Conservation (phyloP, 306 rosid species). For the Betula pendula region DNA sequence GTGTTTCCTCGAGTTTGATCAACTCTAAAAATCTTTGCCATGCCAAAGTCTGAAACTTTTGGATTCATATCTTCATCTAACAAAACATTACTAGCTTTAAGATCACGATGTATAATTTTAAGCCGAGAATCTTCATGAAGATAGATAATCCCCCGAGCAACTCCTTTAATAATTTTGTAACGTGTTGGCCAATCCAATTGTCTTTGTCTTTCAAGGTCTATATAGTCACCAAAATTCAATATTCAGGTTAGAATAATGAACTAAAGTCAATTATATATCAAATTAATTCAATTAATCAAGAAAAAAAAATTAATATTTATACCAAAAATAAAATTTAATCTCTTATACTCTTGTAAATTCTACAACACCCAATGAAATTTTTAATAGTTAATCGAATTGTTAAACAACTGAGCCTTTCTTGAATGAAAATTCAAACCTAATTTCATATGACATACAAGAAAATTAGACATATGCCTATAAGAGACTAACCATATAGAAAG, state of each 20-base stretch:
- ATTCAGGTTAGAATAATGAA: no score
- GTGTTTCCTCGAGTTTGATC: slow-evolving; percentile 45
- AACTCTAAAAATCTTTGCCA: slow-evolving; percentile 36
- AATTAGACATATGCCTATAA: neutral
- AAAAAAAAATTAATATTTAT: no score
- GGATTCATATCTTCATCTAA: slow-evolving; percentile 41
- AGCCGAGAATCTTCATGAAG: slow-evolving; percentile 44
- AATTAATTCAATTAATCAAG: no score
- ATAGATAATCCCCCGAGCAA: slow-evolving; percentile 36
- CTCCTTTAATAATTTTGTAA: slow-evolving; percentile 33
- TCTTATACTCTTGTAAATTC: neutral
- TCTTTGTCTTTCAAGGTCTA: slow-evolving; percentile 25
- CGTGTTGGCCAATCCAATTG: slow-evolving; percentile 45
- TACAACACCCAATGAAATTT: neutral
- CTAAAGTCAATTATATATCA: no score
- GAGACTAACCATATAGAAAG: slow-evolving; percentile 16
- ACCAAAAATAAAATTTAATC: no score
- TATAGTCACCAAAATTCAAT: no score
- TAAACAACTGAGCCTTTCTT: neutral
- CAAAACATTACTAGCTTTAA: slow-evolving; percentile 45
- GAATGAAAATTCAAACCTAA: neutral
- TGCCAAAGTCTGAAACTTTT: slow-evolving; percentile 52
- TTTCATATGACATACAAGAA: neutral
- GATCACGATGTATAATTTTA: neutral
- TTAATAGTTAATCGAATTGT: neutral